Percentiles rank a stretch among this genome's conserved stretches.
phyloP scores from a whole-genome alignment of 176 grass and related monocot species.

The Calamus simplicifolius region DNA sequence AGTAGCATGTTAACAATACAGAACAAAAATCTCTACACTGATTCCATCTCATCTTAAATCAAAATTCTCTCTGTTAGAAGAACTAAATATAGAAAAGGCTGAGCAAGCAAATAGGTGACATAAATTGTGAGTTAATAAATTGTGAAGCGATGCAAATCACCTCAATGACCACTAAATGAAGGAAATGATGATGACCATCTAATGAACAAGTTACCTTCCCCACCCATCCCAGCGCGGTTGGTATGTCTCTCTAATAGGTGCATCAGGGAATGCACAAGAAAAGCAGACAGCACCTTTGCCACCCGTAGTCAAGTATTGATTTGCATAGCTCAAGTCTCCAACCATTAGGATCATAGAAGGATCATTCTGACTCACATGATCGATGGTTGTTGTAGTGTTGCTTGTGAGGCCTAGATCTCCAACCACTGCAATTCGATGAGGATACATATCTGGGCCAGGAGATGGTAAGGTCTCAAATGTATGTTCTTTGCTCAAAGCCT shows the following conservation, averaged over 20 bases:
- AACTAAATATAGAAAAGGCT: too few species aligned
- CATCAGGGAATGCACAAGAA: slow-evolving; percentile 71
- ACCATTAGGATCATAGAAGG: slow-evolving; percentile 65
- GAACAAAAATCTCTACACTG: too few species aligned
- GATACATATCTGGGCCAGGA: slow-evolving; percentile 24
- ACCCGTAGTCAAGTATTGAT: slow-evolving; percentile 80
- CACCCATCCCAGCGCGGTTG: slow-evolving; percentile 83
- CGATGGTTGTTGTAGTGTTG: slow-evolving; percentile 82
- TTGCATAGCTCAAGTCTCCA: slow-evolving; percentile 73
- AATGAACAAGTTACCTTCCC: slow-evolving; percentile 46
- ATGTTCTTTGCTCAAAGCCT: slow-evolving; percentile 42
- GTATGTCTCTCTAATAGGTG: slow-evolving; percentile 72
- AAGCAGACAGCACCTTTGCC: slow-evolving; percentile 69
- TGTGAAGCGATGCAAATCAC: too few species aligned
- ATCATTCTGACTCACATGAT: slow-evolving; percentile 60
- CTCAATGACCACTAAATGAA: too few species aligned
- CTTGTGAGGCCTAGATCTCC: slow-evolving; percentile 79
- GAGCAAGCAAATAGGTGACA: too few species aligned
- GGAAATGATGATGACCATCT: too few species aligned
- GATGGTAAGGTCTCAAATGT: slow-evolving; percentile 60
- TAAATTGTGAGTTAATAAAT: too few species aligned
- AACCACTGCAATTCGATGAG: slow-evolving; percentile 51
- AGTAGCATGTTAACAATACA: too few species aligned
- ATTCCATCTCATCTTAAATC: too few species aligned
- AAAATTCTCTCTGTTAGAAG: too few species aligned